phyloP scores from a whole-genome alignment of 2,329 filamentous ascomycete genomes.

The Fusarium sacchari region DNA sequence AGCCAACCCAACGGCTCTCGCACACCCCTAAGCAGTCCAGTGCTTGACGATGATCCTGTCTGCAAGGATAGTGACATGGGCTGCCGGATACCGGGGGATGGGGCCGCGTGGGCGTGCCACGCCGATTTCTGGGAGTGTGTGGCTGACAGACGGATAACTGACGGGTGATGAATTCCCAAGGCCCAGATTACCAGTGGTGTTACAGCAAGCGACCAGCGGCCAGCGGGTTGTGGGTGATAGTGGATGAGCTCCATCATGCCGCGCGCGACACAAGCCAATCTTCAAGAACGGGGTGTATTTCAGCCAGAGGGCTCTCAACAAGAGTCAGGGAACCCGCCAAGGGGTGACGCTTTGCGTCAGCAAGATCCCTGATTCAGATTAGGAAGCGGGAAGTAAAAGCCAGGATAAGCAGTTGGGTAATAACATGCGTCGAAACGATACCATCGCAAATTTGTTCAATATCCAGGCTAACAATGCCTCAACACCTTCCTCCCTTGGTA shows the following conservation, averaged over 20 bases:
- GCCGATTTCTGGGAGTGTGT: conserved; percentile 30
- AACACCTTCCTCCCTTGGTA: conserved; percentile 32
- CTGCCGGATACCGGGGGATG: conserved; percentile 40
- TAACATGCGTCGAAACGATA: conserved; percentile 4
- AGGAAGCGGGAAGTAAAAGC: conserved; percentile 33
- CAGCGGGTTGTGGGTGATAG: conserved; percentile 27
- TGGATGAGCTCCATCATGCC: conserved; percentile 38
- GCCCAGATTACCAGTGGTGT: conserved; percentile 29
- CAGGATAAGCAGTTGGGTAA: conserved; percentile 14
- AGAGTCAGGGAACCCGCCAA: conserved; percentile 38
- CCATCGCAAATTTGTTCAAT: conserved; percentile 4
- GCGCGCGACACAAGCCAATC: conserved; percentile 30
- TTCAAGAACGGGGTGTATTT: conserved; percentile 19
- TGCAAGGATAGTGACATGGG: conserved; percentile 38
- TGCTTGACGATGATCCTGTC: conserved; percentile 37
- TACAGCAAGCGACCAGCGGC: conserved; percentile 28
- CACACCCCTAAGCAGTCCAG: conserved; percentile 9
- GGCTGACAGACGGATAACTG: conserved; percentile 28
- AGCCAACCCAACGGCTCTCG: conserved; percentile 41
- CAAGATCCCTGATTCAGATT: conserved; percentile 43
- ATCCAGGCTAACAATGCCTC: conserved; percentile 2
- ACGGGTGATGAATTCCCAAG: conserved; percentile 34
- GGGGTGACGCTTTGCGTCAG: conserved; percentile 39
- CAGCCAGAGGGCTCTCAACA: conserved; percentile 12
- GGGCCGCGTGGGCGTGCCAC: conserved; percentile 37